Conservation (phyloP, 257 asterid genomes). For the Solanum etuberosum region DNA sequence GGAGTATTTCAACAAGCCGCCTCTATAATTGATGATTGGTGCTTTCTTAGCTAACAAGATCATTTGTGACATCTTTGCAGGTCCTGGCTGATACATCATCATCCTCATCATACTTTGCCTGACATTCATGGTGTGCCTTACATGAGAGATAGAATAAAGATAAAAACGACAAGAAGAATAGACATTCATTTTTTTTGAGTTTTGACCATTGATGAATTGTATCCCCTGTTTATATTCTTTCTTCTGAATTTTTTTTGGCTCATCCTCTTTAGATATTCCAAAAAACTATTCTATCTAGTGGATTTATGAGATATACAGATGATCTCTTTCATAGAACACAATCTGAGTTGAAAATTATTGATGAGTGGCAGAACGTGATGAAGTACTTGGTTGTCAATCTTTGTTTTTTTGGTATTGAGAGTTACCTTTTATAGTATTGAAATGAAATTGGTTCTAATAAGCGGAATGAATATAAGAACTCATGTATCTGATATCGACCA, state of each 20-base stretch:
- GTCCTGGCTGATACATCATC: conserved; percentile 92
- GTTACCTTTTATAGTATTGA: no score
- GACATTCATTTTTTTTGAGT: not conserved
- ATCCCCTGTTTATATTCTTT: not conserved
- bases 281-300: conserved; percentile 14
- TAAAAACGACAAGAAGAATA: not conserved
- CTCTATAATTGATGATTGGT: not conserved
- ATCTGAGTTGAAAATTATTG: conserved; percentile 43
- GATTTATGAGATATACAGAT: conserved; percentile 61
- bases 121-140: conserved; percentile 13
- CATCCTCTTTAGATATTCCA: not conserved
- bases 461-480: no score
- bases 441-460: no score
- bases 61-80: conserved; percentile 35
- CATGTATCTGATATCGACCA: no score
- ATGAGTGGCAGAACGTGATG: not conserved
- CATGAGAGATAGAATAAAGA: not conserved
- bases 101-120: conserved; percentile 95
- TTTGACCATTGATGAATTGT: not conserved
- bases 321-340: conserved; percentile 66
- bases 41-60: not conserved
- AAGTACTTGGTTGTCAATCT: no score
- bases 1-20: not conserved
- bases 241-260: not conserved
- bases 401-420: no score